Conservation (phyloP, 257 asterid species). For the Vinca minor region DNA sequence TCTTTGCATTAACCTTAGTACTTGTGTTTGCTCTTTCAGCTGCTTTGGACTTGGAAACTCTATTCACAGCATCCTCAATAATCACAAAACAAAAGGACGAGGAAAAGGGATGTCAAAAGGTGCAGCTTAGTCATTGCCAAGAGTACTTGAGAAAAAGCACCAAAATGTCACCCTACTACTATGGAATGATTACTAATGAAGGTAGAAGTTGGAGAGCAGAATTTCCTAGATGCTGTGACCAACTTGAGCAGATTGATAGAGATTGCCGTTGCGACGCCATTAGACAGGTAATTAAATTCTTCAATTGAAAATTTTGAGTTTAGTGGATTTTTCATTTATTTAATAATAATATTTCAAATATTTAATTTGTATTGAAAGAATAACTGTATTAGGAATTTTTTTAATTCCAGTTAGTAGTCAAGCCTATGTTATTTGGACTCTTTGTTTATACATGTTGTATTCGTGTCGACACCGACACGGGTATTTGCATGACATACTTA, state of each 20-base stretch:
- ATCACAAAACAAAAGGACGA: constrained; percentile 2
- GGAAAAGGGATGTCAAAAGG: constrained; percentile 12
- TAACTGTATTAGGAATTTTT: not conserved
- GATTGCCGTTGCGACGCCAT: not conserved
- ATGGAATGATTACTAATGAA: not conserved
- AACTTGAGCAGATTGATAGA: not conserved
- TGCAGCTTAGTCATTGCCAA: constrained; percentile 14
- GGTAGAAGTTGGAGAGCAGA: constrained; percentile 1
- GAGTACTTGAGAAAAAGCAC: not conserved
- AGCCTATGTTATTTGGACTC: no score
- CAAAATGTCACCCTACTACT: not conserved
- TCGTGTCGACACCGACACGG: no score
- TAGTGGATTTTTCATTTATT: no score
- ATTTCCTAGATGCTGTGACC: constrained; percentile 5
- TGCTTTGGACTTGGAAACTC: constrained; percentile 8
- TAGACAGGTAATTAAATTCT: not conserved
- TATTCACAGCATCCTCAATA: constrained; percentile 11
- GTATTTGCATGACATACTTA: no score
- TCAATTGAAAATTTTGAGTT: no score
- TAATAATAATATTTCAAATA: no score
- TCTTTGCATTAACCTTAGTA: constrained; percentile 10
- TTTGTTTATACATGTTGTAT: no score
- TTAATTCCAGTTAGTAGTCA: no score
- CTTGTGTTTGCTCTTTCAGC: constrained; percentile 18
- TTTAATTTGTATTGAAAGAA: not conserved